Evolutionary conservation across 305 asterid species (phyloP).

Genomic region (Stenogyne calaminthoides): DNA sequence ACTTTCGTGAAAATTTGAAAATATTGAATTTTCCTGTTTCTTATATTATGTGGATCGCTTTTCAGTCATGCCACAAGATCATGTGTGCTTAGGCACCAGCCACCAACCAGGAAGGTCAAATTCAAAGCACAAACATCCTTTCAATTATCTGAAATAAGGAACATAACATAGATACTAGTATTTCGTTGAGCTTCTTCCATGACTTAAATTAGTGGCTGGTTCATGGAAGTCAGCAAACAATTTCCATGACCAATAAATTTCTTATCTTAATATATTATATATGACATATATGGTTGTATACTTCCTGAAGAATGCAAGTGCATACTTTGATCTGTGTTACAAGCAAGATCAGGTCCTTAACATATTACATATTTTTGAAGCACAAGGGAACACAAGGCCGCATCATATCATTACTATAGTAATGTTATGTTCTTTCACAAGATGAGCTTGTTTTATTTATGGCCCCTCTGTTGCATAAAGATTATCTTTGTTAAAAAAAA

Average conservation of each 20-base stretch:
- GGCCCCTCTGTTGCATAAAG: neutral
- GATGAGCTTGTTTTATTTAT: neutral
- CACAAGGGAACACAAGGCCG: neutral
- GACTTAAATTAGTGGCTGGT: neutral
- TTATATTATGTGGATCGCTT: too few relatives aligned
- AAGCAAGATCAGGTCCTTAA: constrained; percentile 3
- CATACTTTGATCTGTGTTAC: neutral
- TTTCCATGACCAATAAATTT: neutral
- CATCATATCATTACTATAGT: neutral
- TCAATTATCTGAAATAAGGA: neutral
- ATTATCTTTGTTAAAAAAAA: neutral
- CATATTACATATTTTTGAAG: neutral
- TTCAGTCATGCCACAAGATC: neutral
- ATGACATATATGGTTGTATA: neutral
- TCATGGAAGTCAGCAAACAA: neutral
- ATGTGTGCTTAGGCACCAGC: neutral
- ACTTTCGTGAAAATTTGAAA: neutral
- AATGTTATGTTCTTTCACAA: neutral
- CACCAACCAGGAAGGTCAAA: neutral
- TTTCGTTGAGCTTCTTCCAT: neutral
- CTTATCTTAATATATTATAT: neutral
- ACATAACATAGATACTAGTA: neutral
- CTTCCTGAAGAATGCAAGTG: constrained; percentile 5
- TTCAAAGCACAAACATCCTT: neutral
- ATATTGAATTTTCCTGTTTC: neutral